These are phyloP conservation scores for Ceratocystiopsis sp. DNA, from an alignment of 2,329 filamentous ascomycete species.

Conservation along the genomic window DNA sequence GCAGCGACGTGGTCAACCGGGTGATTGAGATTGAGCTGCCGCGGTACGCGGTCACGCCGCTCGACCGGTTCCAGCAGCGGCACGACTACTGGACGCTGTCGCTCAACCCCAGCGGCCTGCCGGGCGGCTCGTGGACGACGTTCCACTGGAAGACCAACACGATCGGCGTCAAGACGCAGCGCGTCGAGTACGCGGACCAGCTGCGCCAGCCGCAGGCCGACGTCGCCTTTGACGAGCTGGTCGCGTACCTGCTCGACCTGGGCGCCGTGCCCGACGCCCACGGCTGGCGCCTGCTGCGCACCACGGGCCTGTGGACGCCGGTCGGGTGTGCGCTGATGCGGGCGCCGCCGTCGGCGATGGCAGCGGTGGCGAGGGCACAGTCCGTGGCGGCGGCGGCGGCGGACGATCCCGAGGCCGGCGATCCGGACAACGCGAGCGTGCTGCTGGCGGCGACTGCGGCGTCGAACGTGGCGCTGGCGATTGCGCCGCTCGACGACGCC, in stretches of 20 bases:
- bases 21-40: conserved; percentile 51
- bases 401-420: conserved; percentile 26
- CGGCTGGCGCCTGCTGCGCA: conserved; percentile 39
- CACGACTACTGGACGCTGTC: conserved; percentile 41
- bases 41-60: conserved; percentile 44
- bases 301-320: conserved; percentile 43
- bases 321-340: conserved; percentile 38
- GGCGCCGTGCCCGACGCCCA: conserved; percentile 43
- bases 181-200: conserved; percentile 44
- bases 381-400: too few relatives aligned
- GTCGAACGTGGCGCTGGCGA: conserved; percentile 36
- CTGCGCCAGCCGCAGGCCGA: conserved; percentile 36
- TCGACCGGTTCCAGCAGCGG: conserved; percentile 34
- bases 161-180: conserved; percentile 43
- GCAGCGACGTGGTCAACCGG: conserved; percentile 46
- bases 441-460: conserved; percentile 44
- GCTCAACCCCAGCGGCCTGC: conserved; percentile 31
- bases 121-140: conserved; percentile 45
- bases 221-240: conserved; percentile 38
- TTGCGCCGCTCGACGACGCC: conserved; percentile 40
- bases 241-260: conserved; percentile 45
- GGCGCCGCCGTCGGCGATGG: neutral
- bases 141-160: conserved; percentile 49
- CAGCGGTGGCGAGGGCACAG: too few relatives aligned
- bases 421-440: conserved; percentile 34